These are phyloP conservation scores for Lepidium sativum DNA, from an alignment of 345 rosid genomes.

Conservation along the genomic window DNA sequence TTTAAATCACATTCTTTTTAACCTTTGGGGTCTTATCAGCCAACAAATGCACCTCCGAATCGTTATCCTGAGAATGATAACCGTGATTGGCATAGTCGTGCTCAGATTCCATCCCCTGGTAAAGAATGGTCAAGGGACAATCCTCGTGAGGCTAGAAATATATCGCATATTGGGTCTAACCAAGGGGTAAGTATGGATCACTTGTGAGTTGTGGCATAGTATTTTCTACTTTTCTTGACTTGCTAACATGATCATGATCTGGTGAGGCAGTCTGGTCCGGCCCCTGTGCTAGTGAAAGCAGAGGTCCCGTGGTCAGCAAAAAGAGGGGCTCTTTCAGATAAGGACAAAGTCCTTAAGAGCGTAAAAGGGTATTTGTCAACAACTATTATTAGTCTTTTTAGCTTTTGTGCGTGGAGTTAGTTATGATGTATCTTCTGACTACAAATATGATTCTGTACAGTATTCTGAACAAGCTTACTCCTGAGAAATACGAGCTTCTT, in stretches of 20 bases:
- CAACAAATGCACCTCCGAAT: constrained; percentile 35
- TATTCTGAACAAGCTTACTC: constrained; percentile 79
- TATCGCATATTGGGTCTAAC: constrained; percentile 31
- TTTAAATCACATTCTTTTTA: not conserved
- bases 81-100: constrained; percentile 65
- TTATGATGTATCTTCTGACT: not conserved
- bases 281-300: constrained; percentile 51
- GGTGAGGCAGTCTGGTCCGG: constrained; percentile 38
- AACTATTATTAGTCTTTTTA: not conserved
- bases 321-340: constrained; percentile 49
- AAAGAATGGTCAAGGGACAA: constrained; percentile 40
- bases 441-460: constrained; percentile 32
- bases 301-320: constrained; percentile 61
- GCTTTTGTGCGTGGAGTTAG: not conserved
- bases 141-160: constrained; percentile 28
- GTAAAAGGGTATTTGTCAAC: constrained; percentile 50
- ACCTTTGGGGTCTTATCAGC: constrained; percentile 23
- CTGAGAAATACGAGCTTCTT: constrained; percentile 78
- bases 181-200: constrained; percentile 40
- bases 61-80: constrained; percentile 67
- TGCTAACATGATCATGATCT: not conserved
- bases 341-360: constrained; percentile 49
- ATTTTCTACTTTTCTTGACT: not conserved
- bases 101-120: constrained; percentile 20
- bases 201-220: not conserved